Evolutionary conservation across 2,329 filamentous ascomycete genomes (phyloP).

Genomic region (Botrytis hyacinthi): DNA sequence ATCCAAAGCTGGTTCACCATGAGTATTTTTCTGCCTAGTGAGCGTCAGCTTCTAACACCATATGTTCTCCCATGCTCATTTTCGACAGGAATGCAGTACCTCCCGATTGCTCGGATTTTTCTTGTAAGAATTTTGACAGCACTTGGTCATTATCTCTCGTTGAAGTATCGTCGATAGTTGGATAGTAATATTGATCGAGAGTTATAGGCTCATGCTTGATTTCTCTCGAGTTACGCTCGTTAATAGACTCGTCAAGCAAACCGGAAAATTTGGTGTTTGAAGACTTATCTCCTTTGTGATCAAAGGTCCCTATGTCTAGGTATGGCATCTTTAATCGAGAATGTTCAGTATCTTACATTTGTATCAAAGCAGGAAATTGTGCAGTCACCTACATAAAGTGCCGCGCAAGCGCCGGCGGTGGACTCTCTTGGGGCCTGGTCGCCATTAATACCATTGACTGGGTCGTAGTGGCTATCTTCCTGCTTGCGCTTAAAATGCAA

Average conservation of each 20-base stretch:
- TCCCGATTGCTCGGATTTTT: background rate
- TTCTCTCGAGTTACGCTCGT: background rate
- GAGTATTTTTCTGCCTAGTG: background rate
- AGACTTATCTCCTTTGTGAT: background rate
- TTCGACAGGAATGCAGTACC: background rate
- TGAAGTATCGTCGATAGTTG: background rate
- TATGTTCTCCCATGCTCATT: too few species aligned
- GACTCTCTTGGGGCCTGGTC: background rate
- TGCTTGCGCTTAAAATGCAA: background rate
- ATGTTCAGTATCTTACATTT: background rate
- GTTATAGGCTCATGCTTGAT: background rate
- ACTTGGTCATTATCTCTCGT: constrained; percentile 5
- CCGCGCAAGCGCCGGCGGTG: background rate
- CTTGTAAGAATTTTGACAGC: background rate
- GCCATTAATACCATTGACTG: background rate
- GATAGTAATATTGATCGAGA: background rate
- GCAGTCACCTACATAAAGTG: background rate
- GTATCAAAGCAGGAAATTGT: background rate
- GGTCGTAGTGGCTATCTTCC: background rate
- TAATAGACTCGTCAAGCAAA: too few species aligned
- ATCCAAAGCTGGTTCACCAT: background rate
- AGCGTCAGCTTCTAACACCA: background rate
- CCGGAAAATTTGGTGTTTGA: background rate
- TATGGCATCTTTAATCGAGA: background rate
- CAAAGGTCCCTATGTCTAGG: background rate